phyloP scores from a whole-genome alignment of 441 rosid species.

The Omphalea diandra region DNA sequence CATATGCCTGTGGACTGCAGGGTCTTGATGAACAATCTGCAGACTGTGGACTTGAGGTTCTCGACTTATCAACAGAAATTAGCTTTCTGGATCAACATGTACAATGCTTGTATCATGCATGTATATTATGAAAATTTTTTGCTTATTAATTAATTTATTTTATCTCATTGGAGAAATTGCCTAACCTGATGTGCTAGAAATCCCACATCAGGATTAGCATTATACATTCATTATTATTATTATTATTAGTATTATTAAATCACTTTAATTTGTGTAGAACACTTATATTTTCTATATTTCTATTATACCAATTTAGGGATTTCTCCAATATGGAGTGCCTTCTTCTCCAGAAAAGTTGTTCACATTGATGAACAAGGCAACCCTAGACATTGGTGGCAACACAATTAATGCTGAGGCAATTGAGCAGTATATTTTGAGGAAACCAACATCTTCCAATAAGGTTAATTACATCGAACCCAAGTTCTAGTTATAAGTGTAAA shows the following conservation, averaged over 20 bases:
- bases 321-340: constrained; percentile 85
- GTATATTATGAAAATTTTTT: constrained; percentile 41
- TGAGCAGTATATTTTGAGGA: constrained; percentile 73
- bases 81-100: constrained; percentile 98
- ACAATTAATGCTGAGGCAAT: constrained; percentile 74
- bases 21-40: constrained; percentile 67
- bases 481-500: no score
- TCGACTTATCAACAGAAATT: constrained; percentile 73
- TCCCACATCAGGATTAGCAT: no score
- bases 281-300: neutral
- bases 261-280: no score
- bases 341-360: constrained; percentile 64
- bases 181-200: no score
- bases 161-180: no score
- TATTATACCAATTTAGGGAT: constrained; percentile 72
- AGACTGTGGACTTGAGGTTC: constrained; percentile 60
- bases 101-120: constrained; percentile 97
- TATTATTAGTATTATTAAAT: no score
- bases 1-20: constrained; percentile 36
- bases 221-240: no score
- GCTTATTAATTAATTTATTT: constrained; percentile 4
- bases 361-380: constrained; percentile 74
- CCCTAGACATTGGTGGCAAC: constrained; percentile 83
- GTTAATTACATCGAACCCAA: no score
- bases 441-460: constrained; percentile 49